Percentiles rank a stretch among this genome's conserved stretches.
Conservation (phyloP, 208 protist species). For the Polymyxa betae region DNA sequence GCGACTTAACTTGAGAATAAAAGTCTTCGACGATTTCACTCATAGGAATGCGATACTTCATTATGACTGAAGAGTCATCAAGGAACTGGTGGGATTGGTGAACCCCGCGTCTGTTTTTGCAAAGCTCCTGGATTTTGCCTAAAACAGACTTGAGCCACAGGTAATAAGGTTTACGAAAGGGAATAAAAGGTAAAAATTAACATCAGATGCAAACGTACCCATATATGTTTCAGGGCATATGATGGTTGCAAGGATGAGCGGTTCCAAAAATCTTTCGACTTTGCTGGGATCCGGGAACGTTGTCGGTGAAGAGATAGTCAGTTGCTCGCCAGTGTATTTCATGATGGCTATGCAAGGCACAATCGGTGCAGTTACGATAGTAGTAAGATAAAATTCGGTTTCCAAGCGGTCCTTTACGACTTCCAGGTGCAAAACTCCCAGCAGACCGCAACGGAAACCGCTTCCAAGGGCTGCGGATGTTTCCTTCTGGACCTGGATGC, state of each 20-base stretch:
- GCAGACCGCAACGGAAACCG: slow-evolving; percentile 46
- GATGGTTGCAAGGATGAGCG: slow-evolving; percentile 23
- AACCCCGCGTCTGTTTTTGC: slow-evolving; percentile 27
- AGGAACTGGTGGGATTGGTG: slow-evolving; percentile 42
- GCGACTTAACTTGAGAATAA: slow-evolving; percentile 45
- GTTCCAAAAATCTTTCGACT: slow-evolving; percentile 1
- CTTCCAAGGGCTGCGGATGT: background rate
- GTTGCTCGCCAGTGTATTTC: background rate
- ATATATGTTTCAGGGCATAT: slow-evolving; percentile 28
- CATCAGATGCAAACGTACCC: background rate
- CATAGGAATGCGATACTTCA: slow-evolving; percentile 40
- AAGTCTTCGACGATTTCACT: slow-evolving; percentile 51
- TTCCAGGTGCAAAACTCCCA: slow-evolving; percentile 45
- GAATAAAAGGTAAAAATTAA: background rate
- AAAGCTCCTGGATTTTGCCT: slow-evolving; percentile 13
- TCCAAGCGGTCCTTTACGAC: slow-evolving; percentile 14
- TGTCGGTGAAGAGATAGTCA: background rate
- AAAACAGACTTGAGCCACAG: background rate
- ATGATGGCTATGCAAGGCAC: background rate
- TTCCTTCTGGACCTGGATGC: background rate
- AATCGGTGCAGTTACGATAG: slow-evolving; percentile 40
- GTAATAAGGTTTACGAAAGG: no score
- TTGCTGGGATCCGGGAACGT: background rate
- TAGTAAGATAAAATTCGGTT: background rate
- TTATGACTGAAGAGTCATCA: background rate